Conservation (phyloP, 164 flowering plant genomes). For the Macadamia tetraphylla region DNA sequence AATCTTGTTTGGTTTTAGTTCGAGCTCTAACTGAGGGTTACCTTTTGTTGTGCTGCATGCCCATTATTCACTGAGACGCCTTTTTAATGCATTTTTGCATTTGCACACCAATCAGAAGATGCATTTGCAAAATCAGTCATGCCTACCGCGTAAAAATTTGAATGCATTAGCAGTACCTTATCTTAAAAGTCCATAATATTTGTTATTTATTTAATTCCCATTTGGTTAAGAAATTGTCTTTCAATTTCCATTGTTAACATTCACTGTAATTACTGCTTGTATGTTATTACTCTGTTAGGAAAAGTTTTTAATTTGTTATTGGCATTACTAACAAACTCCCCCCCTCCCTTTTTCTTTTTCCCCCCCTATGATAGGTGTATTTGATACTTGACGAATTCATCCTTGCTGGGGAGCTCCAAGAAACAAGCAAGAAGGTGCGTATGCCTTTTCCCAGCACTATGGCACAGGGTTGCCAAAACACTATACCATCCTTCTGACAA, state of each 20-base stretch:
- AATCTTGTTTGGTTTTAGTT: too few species aligned
- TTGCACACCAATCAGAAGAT: neutral
- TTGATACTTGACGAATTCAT: slow-evolving; percentile 95
- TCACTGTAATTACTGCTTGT: neutral
- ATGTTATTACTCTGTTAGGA: neutral
- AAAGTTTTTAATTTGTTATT: neutral
- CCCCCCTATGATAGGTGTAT: slow-evolving; percentile 55
- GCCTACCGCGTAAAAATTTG: neutral
- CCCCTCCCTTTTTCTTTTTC: neutral
- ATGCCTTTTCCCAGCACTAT: neutral
- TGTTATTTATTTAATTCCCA: too few species aligned
- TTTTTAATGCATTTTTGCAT: neutral
- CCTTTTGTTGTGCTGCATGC: too few species aligned
- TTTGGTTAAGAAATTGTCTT: too few species aligned
- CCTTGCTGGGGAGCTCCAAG: slow-evolving; percentile 99
- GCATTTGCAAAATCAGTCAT: neutral
- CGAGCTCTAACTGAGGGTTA: too few species aligned
- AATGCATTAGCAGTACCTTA: neutral
- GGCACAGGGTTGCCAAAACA: too few species aligned
- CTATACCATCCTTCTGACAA: neutral
- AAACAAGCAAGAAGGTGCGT: slow-evolving; percentile 87
- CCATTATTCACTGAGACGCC: neutral
- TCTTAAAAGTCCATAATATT: neutral
- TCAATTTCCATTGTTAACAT: too few species aligned
- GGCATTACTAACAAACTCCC: neutral